Evolutionary conservation across 169 alveolate species (phyloP).

Genomic region (Plasmodium gonderi): DNA sequence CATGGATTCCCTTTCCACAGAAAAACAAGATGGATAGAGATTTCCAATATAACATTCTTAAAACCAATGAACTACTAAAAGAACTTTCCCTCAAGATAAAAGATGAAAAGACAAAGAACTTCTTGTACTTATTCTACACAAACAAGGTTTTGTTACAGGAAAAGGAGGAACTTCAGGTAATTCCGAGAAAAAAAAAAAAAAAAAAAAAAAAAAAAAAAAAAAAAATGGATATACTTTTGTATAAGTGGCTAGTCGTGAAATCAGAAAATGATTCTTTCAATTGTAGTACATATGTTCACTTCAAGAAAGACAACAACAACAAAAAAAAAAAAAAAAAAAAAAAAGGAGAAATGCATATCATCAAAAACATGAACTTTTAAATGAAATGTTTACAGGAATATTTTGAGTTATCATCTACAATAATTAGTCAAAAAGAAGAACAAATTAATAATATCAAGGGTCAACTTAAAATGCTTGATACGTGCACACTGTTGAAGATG

Average conservation of each 20-base stretch:
- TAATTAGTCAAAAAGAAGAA: neutral
- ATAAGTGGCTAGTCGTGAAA: too few relatives aligned
- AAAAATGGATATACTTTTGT: too few relatives aligned
- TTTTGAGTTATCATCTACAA: neutral
- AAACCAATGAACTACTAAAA: slow-evolving; percentile 34
- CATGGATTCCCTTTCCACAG: neutral
- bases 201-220: too few relatives aligned
- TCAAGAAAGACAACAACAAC: too few relatives aligned
- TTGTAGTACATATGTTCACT: too few relatives aligned
- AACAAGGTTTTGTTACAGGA: slow-evolving; percentile 48
- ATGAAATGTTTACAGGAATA: neutral
- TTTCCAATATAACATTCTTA: neutral
- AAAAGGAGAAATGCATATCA: too few relatives aligned
- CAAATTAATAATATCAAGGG: neutral
- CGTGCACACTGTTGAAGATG: neutral
- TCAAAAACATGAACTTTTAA: too few relatives aligned
- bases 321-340: too few relatives aligned
- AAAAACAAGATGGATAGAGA: slow-evolving; percentile 17
- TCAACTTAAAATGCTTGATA: neutral
- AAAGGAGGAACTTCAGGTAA: slow-evolving; percentile 51
- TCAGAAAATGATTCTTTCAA: too few relatives aligned
- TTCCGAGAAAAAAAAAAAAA: too few relatives aligned
- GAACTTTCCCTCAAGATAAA: slow-evolving; percentile 17
- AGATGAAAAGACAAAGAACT: slow-evolving; percentile 38
- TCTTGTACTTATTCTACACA: slow-evolving; percentile 29